A percentile compares a stretch with the other conserved stretches of the same genome.
phyloP scores from a whole-genome alignment of 2,329 filamentous ascomycete species.

The Penicillium sp. region DNA sequence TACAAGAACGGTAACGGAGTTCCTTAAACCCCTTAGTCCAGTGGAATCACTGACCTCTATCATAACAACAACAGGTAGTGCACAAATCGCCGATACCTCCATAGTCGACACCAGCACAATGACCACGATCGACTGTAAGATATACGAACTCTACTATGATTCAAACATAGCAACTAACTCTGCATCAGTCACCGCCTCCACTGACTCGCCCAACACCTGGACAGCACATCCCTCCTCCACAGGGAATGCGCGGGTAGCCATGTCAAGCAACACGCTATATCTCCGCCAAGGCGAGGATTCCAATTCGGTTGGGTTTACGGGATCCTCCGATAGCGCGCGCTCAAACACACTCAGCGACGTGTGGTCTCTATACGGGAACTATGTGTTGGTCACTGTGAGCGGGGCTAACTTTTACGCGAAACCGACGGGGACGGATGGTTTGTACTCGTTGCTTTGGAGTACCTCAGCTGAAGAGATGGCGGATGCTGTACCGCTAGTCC shows the following conservation, averaged over 20 bases:
- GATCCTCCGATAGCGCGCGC: neutral
- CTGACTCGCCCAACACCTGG: conserved; percentile 8
- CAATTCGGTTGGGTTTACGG: conserved; percentile 11
- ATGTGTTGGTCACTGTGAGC: conserved; percentile 13
- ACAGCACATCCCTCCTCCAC: conserved; percentile 7
- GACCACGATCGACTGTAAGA: conserved; percentile 12
- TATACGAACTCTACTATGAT: neutral
- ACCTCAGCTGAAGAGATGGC: conserved; percentile 7
- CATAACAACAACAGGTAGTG: conserved; percentile 3
- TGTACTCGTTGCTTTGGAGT: conserved; percentile 16
- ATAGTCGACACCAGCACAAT: conserved; percentile 4
- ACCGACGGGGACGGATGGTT: conserved; percentile 5
- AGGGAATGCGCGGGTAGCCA: neutral
- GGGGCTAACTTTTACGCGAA: conserved; percentile 17
- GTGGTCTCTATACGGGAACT: conserved; percentile 15
- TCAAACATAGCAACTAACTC: neutral
- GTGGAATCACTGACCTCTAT: no score
- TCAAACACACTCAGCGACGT: conserved; percentile 10
- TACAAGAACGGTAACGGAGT: conserved; percentile 10
- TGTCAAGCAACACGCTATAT: conserved; percentile 8
- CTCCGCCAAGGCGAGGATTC: neutral
- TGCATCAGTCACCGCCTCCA: conserved; percentile 4
- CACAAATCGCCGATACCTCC: conserved; percentile 7
- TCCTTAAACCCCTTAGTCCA: no score
- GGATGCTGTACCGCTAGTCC: conserved; percentile 8